Base-by-base conservation (phyloP, 2,329 filamentous ascomycete species). In the Aspergillus aculeatus region DNA sequence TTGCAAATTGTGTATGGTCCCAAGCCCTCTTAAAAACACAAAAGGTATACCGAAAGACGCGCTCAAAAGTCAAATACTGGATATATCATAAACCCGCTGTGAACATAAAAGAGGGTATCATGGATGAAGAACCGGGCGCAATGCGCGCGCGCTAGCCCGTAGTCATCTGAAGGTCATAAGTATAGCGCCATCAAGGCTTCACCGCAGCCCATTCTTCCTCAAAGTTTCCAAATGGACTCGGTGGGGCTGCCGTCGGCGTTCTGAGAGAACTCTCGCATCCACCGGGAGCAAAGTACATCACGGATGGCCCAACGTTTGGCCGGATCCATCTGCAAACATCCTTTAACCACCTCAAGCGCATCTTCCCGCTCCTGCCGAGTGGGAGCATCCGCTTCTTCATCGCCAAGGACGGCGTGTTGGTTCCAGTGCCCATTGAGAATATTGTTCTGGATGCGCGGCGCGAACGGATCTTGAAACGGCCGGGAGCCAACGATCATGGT, bases 371-470 rank as follows among this genome's bases (percentile, higher is more conserved):
- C 80, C 31, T 79, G 73, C 5, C 72, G 71, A 35, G 71, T 67
- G 29, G 65, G 64, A 14, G 76, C 70, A 12, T 72, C 75, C 4
- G 65, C 16, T 16, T 19, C 68, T 0, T 77, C 75, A n/a, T 77
- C 76, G 4, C 76, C 74, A 26, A 82, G 73, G 24, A 88, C 74
- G 12, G 79, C 75, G 14, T 81, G 73, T 11, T 77, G 73, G 58
- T 87, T 79, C 84, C 86, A 89, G 19, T 83, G 81, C 5, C 86
- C 86, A 16, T 78, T 79, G 31, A 84, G 71, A 59, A 89, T 89
- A 65, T 85, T 83, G 61, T 82, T 80, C 57, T 82, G 81, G 4
- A 87, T 80, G 58, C 83, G 84, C 50, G 84, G 82, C 50, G 84
- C 78, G 63, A 89, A 83, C 0, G 80, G 72, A 65, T 88, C 83